These are phyloP conservation scores for Alternaria rosae DNA, from an alignment of 2,329 filamentous ascomycete genomes.

Conservation along the genomic window DNA sequence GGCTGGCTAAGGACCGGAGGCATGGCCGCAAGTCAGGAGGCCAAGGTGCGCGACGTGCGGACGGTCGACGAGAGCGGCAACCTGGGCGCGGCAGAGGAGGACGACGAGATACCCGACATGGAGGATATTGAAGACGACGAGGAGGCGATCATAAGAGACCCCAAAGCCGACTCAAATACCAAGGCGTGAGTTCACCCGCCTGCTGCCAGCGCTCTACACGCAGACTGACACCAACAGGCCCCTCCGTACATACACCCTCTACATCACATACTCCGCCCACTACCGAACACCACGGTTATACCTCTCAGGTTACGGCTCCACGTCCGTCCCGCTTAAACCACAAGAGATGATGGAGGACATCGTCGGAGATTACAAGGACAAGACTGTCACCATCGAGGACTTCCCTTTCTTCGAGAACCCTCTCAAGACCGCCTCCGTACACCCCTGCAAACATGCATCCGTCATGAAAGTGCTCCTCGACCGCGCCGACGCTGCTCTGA, in stretches of 20 bases:
- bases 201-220: background rate
- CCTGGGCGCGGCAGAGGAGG: constrained; percentile 74
- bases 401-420: constrained; percentile 92
- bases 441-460: constrained; percentile 95
- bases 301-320: constrained; percentile 84
- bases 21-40: constrained; percentile 75
- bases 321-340: constrained; percentile 81
- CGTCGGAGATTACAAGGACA: constrained; percentile 95
- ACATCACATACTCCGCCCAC: constrained; percentile 97
- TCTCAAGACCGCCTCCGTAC: constrained; percentile 95
- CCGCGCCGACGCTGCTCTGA: constrained; percentile 90
- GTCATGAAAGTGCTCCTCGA: constrained; percentile 99
- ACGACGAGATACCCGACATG: constrained; percentile 94
- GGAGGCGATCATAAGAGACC: constrained; percentile 85
- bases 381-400: constrained; percentile 97
- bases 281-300: constrained; percentile 96
- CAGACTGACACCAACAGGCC: constrained; percentile 61
- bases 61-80: constrained; percentile 91
- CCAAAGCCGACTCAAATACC: constrained; percentile 58
- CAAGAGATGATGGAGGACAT: constrained; percentile 96
- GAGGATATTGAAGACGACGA: constrained; percentile 94
- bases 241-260: constrained; percentile 93
- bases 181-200: constrained; percentile 59
- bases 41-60: constrained; percentile 79
- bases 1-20: constrained; percentile 93